Conservation (phyloP, 2,329 filamentous ascomycete species). For the Zymoseptoria brevis region DNA sequence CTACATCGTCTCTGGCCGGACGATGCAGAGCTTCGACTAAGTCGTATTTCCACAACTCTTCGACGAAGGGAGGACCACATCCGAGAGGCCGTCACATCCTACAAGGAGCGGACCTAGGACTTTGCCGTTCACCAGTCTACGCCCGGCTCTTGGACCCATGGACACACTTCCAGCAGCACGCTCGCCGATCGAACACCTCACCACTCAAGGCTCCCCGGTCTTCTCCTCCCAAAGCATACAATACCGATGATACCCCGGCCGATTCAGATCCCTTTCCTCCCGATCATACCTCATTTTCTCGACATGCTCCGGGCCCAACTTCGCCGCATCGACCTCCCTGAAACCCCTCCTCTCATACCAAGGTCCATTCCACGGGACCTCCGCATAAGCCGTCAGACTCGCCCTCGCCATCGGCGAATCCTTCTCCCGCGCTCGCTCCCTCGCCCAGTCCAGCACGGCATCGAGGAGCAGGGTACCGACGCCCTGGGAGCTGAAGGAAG, state of each 20-base stretch:
- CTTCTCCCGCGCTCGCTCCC: neutral
- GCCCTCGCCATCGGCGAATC: conserved; percentile 2
- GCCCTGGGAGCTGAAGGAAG: conserved; percentile 4
- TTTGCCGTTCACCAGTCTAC: too few relatives aligned
- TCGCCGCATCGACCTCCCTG: conserved; percentile 6
- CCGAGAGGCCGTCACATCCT: too few relatives aligned
- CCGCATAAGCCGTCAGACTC: conserved; percentile 9
- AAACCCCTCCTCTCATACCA: conserved; percentile 13
- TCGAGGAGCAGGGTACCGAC: conserved; percentile 8
- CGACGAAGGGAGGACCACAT: too few relatives aligned
- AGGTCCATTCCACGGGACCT: conserved; percentile 15
- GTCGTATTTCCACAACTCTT: too few relatives aligned
- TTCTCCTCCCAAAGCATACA: conserved; percentile 13
- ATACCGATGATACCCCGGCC: conserved; percentile 6
- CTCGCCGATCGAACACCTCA: neutral
- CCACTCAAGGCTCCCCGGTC: neutral
- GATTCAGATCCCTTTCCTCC: conserved; percentile 3
- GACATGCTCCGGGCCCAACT: conserved; percentile 8
- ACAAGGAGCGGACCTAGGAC: too few relatives aligned
- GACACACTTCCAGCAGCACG: too few relatives aligned
- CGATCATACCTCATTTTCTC: conserved; percentile 11
- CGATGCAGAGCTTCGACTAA: too few relatives aligned
- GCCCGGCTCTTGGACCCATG: too few relatives aligned
- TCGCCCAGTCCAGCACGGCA: conserved; percentile 7
- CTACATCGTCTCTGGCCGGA: too few relatives aligned